A percentile compares a stretch with the other conserved stretches of the same genome.
phyloP scores from a whole-genome alignment of 768 basidiomycete species.

The Erythrobasidium yunnanense region DNA sequence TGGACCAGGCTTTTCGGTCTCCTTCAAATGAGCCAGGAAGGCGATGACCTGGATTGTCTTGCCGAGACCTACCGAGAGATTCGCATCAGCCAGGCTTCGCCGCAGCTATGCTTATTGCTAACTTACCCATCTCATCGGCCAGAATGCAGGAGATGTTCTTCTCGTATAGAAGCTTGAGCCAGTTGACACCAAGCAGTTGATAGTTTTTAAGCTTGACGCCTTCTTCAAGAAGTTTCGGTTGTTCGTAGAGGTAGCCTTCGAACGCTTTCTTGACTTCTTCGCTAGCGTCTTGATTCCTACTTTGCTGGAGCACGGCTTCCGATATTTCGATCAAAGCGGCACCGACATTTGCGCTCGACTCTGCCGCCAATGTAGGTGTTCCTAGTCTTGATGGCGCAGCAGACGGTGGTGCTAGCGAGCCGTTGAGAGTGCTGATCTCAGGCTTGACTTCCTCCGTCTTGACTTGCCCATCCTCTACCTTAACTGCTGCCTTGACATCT shows the following conservation, averaged over 20 bases:
- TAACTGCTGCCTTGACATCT: conserved; percentile 11
- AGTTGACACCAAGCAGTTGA: conserved; percentile 93
- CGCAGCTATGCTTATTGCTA: conserved; percentile 49
- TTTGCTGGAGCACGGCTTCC: conserved; percentile 38
- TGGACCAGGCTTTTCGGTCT: conserved; percentile 58
- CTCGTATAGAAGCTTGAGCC: conserved; percentile 77
- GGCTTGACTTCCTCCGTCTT: conserved; percentile 5
- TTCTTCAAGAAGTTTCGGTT: conserved; percentile 59
- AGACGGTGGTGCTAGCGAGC: conserved; percentile 38
- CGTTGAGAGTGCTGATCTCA: neutral
- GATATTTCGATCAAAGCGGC: conserved; percentile 40
- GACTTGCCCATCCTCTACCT: neutral
- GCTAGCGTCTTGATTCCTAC: conserved; percentile 35
- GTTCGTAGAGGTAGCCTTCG: conserved; percentile 56
- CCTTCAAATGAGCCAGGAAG: conserved; percentile 80
- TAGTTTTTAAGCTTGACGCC: conserved; percentile 78
- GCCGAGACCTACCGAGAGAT: conserved; percentile 96
- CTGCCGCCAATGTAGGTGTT: conserved; percentile 26
- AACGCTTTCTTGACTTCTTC: conserved; percentile 40
- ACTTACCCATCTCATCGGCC: conserved; percentile 99
- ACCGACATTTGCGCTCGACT: conserved; percentile 30
- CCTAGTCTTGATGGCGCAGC: conserved; percentile 44
- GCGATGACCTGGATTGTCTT: conserved; percentile 99
- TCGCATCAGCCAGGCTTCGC: neutral
- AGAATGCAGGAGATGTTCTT: conserved; percentile 81